Base-by-base conservation (phyloP, 2,329 filamentous ascomycete species). In the Cercospora sesami region DNA sequence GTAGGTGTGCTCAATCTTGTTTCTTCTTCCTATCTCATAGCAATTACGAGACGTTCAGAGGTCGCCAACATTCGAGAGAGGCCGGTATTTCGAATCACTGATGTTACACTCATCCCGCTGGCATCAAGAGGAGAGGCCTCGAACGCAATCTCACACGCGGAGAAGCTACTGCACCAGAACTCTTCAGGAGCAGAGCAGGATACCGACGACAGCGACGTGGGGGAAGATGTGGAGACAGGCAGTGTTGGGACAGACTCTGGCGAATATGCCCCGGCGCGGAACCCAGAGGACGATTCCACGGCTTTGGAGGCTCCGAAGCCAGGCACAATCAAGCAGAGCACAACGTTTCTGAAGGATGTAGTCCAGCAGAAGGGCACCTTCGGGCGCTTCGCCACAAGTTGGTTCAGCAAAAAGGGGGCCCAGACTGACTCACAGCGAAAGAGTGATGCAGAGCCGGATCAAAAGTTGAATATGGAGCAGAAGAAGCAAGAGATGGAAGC, bases 341-440 rank as follows among this genome's bases (percentile, higher is more conserved):
- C 85, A 71, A 93, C 90, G 72, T 89, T 97, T 68, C 93, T 91
- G 0, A 89, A 96, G 79, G 92, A 98, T 81, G 94, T 98, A 1
- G 94, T 97, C 64, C 87, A 89, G 42, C 89, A 88, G 66, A 90
- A 89, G 73, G 93, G 94, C 0, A 89, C 89, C 70, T 98, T 97
- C 78, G 94, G 94, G 4, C 86, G 92, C 42, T 97, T 98, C 78
- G 92, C 94, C 0, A 88, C 93, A 70, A 89, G 90, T 68, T 99
- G 95, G 95, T 95, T 98, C 77, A 95, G 92, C 53, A 89, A 87
- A 71, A 90, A 89, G 69, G 93, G 92, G 0, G 94, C 93, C 91
- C 90, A 89, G 63, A 82, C 89, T 68, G 90, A 91, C 68, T 89
- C 89, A 72, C 87, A 89, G 73, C 85, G 90, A 28, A 86, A 86